These are phyloP conservation scores for Arachis hypogaea DNA, from an alignment of 306 rosid genomes.

Conservation along the genomic window DNA sequence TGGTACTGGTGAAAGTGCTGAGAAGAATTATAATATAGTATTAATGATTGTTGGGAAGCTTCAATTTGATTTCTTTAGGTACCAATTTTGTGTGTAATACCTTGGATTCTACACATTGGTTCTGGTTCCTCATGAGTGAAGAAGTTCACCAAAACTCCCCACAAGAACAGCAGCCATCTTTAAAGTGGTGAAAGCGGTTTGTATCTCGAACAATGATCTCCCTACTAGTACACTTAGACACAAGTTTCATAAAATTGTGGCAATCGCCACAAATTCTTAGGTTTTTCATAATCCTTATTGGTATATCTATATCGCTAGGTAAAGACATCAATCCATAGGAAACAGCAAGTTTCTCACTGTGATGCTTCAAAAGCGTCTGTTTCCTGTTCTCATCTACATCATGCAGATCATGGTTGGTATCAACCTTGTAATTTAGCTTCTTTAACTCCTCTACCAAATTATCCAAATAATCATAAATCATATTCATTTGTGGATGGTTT, in stretches of 20 bases:
- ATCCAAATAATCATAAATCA: slow-evolving; percentile 65
- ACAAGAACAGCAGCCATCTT: slow-evolving; percentile 67
- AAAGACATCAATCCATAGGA: slow-evolving; percentile 75
- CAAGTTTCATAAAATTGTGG: slow-evolving; percentile 79
- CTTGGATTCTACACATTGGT: too few relatives aligned
- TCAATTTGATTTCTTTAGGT: too few relatives aligned
- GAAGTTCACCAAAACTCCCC: slow-evolving; percentile 74
- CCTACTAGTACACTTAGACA: slow-evolving; percentile 52
- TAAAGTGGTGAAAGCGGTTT: slow-evolving; percentile 80
- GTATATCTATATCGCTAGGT: slow-evolving; percentile 55
- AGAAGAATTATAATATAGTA: too few relatives aligned
- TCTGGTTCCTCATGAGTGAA: neutral
- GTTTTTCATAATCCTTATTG: slow-evolving; percentile 88
- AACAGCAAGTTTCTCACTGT: slow-evolving; percentile 86
- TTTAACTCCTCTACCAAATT: slow-evolving; percentile 61
- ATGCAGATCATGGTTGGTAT: slow-evolving; percentile 67
- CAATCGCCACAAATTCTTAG: slow-evolving; percentile 94
- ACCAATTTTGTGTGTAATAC: too few relatives aligned
- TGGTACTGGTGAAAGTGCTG: too few relatives aligned
- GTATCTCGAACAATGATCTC: slow-evolving; percentile 80
- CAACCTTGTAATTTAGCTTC: slow-evolving; percentile 62
- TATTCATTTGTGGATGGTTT: slow-evolving; percentile 60
- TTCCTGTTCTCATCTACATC: slow-evolving; percentile 70
- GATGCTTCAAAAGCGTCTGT: slow-evolving; percentile 72
- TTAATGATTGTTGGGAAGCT: too few relatives aligned